phyloP scores from a whole-genome alignment of 306 rosid species.

The Potentilla sterilis region DNA sequence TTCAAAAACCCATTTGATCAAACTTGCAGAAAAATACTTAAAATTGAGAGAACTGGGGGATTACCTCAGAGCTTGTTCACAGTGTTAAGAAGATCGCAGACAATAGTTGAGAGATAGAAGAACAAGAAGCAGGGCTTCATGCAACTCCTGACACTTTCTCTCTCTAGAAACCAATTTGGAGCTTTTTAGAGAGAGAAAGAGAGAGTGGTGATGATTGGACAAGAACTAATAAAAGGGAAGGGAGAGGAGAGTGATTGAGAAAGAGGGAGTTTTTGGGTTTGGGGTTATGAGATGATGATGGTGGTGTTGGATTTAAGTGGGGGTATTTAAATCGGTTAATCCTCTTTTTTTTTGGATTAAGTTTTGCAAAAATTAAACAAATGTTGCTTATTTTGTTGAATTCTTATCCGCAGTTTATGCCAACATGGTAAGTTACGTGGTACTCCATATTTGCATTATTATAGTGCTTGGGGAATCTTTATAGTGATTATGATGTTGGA shows the following conservation, averaged over 20 bases:
- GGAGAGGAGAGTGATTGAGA: slow-evolving; percentile 56
- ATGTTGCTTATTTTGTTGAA: neutral
- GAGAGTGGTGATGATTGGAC: slow-evolving; percentile 55
- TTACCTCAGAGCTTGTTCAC: slow-evolving; percentile 19
- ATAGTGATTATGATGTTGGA: neutral
- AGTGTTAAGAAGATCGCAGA: slow-evolving; percentile 18
- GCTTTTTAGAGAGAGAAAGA: slow-evolving; percentile 31
- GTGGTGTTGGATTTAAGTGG: slow-evolving; percentile 46
- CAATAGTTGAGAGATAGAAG: neutral
- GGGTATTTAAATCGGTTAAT: slow-evolving; percentile 52
- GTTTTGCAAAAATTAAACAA: too few species aligned
- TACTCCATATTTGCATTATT: neutral
- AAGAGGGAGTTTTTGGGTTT: slow-evolving; percentile 28
- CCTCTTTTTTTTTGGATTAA: slow-evolving; percentile 21
- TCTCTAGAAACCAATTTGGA: slow-evolving; percentile 26
- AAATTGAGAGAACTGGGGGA: neutral
- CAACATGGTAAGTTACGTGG: neutral
- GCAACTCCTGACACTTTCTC: slow-evolving; percentile 22
- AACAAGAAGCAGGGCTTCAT: slow-evolving; percentile 8
- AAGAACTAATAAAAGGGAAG: too few species aligned
- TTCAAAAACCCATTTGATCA: slow-evolving; percentile 13
- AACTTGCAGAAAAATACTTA: neutral
- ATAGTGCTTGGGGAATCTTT: neutral
- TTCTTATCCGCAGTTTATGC: neutral
- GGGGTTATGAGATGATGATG: too few species aligned